Base-by-base conservation (phyloP, 1,139 yeast genomes). In the Geotrichum klebahnii region DNA sequence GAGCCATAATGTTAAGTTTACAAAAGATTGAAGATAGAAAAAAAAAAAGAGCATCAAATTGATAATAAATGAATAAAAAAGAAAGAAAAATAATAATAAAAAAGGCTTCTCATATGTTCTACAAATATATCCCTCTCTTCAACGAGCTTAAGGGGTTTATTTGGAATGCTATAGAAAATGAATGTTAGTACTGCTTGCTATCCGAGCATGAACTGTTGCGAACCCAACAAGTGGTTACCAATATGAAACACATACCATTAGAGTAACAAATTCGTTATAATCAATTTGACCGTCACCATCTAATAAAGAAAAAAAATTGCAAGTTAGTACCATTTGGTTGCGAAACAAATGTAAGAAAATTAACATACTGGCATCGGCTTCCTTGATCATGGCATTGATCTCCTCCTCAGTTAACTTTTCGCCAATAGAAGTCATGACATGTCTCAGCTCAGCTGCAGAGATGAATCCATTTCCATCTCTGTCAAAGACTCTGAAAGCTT, bases 271-370 rank as follows among this genome's bases (percentile, higher is more conserved):
- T 72, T 92, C 98, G 66, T 85, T 89, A 68, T 92, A 92, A 70
- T 90, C 94, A 65, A 92, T 92, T 70, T 86, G 95, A 52, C 97
- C 97, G 61, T 92, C 95, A 57, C 94, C 90, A 69, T 90, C 92
- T 49, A 26, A 12, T 16, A 2, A 5, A n/a, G n/a, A n/a, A n/a
- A n/a, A n/a, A n/a, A n/a, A n/a, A n/a, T n/a, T n/a, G n/a, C n/a
- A n/a, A n/a, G n/a, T n/a, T n/a, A n/a, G n/a, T n/a, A n/a, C n/a
- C n/a, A n/a, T n/a, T n/a, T n/a, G n/a, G n/a, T n/a, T n/a, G n/a
- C n/a, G n/a, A n/a, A n/a, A n/a, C n/a, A n/a, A n/a, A n/a, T n/a
- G n/a, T n/a, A n/a, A n/a, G n/a, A n/a, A 22, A 23, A 16, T 26
- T 14, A 32, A 52, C 58, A 3, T 48, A 54, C 58, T 56, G 20